Base-by-base conservation (phyloP, 2,329 filamentous ascomycete genomes). In the Balansia obtecta region DNA sequence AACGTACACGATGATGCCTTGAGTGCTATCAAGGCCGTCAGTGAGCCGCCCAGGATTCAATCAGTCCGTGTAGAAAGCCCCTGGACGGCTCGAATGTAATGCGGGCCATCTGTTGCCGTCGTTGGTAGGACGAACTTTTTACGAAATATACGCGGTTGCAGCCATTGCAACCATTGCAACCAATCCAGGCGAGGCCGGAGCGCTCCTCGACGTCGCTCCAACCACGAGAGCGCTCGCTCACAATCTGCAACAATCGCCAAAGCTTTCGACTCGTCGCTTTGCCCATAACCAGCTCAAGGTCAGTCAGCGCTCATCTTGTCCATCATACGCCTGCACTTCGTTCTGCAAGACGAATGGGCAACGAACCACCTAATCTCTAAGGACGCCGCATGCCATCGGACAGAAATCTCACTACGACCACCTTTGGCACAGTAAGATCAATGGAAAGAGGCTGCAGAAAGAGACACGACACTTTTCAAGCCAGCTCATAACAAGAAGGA, bases 301-400 rank as follows among this genome's bases (percentile, higher is more conserved):
- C 18, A 15, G 12, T 41, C 39, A 37, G 61, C 58, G 56, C 71
- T n/a, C 2, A 68, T 80, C 33, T 67, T 66, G 1, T 61, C 62
- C 15, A 58, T 80, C 0, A 65, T 80, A 3, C 68, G 67, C 1
- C 71, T 74, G 1, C 76, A 79, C 47, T 80, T 79, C 52, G 69
- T 77, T 1, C 62, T 79, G 11, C 54, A 65, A 12, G 70, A 74
- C 48, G 63, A 65, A 0, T 71, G 67, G 57, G 67, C 69, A 13
- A 79, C 74, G 1, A 59, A 64, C 22, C 68, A 74, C 52, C 60
- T 77, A 40, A 80, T 74, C 0, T 59, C 80, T 7, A 73, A 79
- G 50, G 78, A 82, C 50, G 70, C 74, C 2, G 64, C 77, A 1
- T 69, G 69, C 46, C 77, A 81, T 56, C 67, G 75, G 4, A 74